These are phyloP conservation scores for Fomitiporia mediterranea DNA, from an alignment of 1,284 basidiomycete genomes.

Conservation along the genomic window DNA sequence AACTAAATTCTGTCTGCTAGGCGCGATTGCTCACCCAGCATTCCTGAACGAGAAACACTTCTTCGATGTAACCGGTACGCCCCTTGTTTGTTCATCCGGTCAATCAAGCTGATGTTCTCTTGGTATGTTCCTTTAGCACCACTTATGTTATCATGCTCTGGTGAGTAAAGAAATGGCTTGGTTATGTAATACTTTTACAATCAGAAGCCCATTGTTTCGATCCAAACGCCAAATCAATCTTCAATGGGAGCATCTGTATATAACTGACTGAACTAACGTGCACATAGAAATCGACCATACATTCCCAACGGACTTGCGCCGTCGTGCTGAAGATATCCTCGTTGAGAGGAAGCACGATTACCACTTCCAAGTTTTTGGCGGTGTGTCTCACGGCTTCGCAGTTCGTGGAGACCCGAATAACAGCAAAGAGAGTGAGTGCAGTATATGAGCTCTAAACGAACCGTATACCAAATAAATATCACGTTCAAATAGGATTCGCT, in stretches of 20 bases:
- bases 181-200: too few species aligned
- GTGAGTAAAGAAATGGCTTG: slow-evolving; percentile 26
- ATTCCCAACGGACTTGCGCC: slow-evolving; percentile 40
- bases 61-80: slow-evolving; percentile 39
- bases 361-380: slow-evolving; percentile 46
- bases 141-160: slow-evolving; percentile 48
- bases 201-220: too few species aligned
- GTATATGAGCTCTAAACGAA: neutral
- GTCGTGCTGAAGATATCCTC: slow-evolving; percentile 43
- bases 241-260: neutral
- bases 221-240: too few species aligned
- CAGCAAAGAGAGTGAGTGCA: slow-evolving; percentile 38
- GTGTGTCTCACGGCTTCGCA: slow-evolving; percentile 44
- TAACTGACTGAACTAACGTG: neutral
- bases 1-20: slow-evolving; percentile 31
- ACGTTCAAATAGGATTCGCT: slow-evolving; percentile 43
- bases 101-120: too few species aligned
- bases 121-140: slow-evolving; percentile 38
- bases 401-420: slow-evolving; percentile 36
- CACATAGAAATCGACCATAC: slow-evolving; percentile 42
- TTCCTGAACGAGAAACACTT: slow-evolving; percentile 46
- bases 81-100: neutral
- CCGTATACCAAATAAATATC: too few species aligned
- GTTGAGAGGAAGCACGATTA: slow-evolving; percentile 40
- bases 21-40: slow-evolving; percentile 53